These are phyloP conservation scores for Pascua guehoae DNA, from an alignment of 1,284 basidiomycete species.

Conservation along the genomic window DNA sequence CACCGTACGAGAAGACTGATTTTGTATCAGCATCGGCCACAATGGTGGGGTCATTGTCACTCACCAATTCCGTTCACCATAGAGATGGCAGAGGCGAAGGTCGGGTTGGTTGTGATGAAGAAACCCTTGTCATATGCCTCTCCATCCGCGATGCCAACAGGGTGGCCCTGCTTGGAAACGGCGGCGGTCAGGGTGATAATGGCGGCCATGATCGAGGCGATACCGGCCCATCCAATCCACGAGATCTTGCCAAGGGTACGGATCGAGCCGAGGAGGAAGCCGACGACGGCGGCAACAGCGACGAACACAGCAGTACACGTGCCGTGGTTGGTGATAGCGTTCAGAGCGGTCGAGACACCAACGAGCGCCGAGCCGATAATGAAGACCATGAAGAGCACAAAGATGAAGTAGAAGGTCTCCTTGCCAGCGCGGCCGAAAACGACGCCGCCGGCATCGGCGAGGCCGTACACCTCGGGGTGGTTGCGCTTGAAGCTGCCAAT, in stretches of 20 bases:
- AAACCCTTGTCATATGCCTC: conserved; percentile 34
- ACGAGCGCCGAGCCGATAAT: conserved; percentile 26
- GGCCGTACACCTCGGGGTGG: conserved; percentile 23
- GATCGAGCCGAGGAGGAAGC: conserved; percentile 36
- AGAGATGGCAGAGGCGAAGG: conserved; percentile 32
- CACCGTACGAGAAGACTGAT: conserved; percentile 39
- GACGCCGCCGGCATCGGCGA: conserved; percentile 31
- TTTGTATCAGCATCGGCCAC: too few species aligned
- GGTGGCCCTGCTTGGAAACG: conserved; percentile 34
- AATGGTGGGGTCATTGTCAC: too few species aligned
- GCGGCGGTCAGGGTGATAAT: conserved; percentile 46
- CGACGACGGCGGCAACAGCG: conserved; percentile 33
- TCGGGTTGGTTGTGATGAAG: conserved; percentile 27
- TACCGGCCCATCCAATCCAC: conserved; percentile 44
- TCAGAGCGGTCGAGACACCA: conserved; percentile 25
- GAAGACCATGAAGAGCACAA: conserved; percentile 24
- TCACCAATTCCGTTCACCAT: conserved; percentile 35
- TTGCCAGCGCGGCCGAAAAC: conserved; percentile 23
- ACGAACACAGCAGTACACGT: conserved; percentile 36
- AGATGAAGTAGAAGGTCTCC: conserved; percentile 12
- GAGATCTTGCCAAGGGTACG: conserved; percentile 44
- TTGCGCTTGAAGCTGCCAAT: conserved; percentile 27
- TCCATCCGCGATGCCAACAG: conserved; percentile 25
- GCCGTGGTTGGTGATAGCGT: conserved; percentile 21
- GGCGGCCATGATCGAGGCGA: conserved; percentile 35